A percentile compares a stretch with the other conserved stretches of the same genome.
These are phyloP conservation scores for Dactylellina drechsleri DNA, from an alignment of 2,329 filamentous ascomycete genomes.

Conservation along the genomic window DNA sequence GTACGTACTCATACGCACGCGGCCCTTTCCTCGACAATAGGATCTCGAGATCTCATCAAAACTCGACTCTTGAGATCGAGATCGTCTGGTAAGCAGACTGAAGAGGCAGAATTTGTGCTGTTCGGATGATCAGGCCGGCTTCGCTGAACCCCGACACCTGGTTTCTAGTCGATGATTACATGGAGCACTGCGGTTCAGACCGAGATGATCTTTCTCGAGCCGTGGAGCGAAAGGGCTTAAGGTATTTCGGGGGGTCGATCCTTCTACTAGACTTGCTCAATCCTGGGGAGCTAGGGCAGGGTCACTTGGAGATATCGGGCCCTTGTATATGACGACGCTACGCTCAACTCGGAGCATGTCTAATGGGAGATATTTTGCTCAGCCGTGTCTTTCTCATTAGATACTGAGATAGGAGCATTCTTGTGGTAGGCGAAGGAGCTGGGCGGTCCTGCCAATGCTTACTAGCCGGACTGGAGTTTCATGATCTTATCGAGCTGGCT, in stretches of 20 bases:
- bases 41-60: not conserved
- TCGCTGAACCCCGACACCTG: conserved; percentile 23
- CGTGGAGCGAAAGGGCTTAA: conserved; percentile 23
- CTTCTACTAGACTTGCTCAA: conserved; percentile 8
- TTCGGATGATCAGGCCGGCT: conserved; percentile 41
- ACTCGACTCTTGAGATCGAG: not conserved
- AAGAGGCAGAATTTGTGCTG: conserved; percentile 10
- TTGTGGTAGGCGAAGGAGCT: no score
- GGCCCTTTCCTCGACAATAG: not conserved
- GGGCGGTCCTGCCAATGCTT: conserved; percentile 4
- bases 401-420: no score
- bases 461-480: conserved; percentile 15
- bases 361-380: conserved; percentile 48
- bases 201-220: conserved; percentile 12
- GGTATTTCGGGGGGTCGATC: conserved; percentile 43
- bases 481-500: conserved; percentile 18
- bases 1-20: not conserved
- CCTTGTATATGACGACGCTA: conserved; percentile 35
- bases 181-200: conserved; percentile 1
- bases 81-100: conserved; percentile 23
- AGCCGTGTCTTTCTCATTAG: not conserved
- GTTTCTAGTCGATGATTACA: conserved; percentile 6
- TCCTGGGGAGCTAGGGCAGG: conserved; percentile 28
- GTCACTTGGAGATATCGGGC: conserved; percentile 21
- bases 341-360: conserved; percentile 31